Evolutionary conservation across 2,329 filamentous ascomycete species (phyloP).

Genomic region (Tolypocladium tropicale): DNA sequence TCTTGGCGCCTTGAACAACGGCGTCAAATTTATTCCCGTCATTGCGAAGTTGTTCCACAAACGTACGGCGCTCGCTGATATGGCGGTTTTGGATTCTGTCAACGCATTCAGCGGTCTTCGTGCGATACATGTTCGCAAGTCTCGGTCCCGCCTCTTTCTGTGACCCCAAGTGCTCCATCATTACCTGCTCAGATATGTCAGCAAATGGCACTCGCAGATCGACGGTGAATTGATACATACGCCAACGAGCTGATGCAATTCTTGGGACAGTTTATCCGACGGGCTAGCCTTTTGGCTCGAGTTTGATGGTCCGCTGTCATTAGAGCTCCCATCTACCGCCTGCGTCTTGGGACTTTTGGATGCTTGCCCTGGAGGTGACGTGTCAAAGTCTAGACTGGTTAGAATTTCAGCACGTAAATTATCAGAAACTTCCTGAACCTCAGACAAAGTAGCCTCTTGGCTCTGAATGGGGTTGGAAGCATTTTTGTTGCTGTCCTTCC

Average conservation of each 20-base stretch:
- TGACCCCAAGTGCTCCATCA: conserved; percentile 11
- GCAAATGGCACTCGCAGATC: background rate
- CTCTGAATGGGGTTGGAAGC: background rate
- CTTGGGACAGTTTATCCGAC: background rate
- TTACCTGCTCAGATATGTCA: conserved; percentile 7
- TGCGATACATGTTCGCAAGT: conserved; percentile 11
- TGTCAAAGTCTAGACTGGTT: background rate
- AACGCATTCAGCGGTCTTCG: conserved; percentile 10
- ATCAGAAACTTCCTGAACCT: background rate
- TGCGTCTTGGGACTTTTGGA: background rate
- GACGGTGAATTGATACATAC: conserved; percentile 9
- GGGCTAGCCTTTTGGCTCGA: background rate
- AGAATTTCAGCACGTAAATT: background rate
- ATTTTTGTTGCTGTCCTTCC: background rate
- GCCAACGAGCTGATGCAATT: conserved; percentile 12
- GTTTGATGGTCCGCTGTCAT: background rate
- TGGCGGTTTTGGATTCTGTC: conserved; percentile 12
- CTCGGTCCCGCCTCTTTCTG: conserved; percentile 11
- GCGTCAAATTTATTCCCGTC: conserved; percentile 10
- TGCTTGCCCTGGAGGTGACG: background rate
- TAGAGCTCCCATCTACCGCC: background rate
- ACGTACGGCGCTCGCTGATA: conserved; percentile 7
- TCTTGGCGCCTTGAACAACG: conserved; percentile 3
- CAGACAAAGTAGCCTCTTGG: background rate
- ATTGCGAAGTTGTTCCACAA: conserved; percentile 8